Conservation (phyloP, 345 rosid genomes). For the Salix exigua region DNA sequence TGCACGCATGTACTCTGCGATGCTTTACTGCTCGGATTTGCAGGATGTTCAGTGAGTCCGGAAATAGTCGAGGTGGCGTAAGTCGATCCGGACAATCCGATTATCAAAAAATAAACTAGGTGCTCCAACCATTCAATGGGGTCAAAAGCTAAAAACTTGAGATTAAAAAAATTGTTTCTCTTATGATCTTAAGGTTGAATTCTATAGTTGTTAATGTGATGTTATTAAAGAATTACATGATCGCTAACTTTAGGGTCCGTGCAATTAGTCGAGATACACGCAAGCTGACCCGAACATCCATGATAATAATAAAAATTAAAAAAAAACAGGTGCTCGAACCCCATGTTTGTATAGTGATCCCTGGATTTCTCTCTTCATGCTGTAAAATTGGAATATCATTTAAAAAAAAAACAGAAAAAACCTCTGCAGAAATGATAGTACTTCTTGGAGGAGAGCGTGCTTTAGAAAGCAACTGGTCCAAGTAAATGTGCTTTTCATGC, state of each 20-base stretch:
- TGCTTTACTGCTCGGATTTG: no score
- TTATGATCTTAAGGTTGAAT: accelerated
- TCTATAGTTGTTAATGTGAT: no score
- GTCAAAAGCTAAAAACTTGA: no score
- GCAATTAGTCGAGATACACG: no score
- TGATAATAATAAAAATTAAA: no score
- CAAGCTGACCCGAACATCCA: no score
- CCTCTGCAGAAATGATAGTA: background rate
- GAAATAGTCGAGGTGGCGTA: accelerated
- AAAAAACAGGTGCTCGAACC: background rate
- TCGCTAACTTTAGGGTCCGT: accelerated
- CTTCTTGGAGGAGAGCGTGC: background rate
- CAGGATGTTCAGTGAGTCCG: no score
- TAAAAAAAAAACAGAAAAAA: background rate
- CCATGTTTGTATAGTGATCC: background rate
- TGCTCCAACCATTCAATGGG: no score
- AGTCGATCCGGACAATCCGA: no score
- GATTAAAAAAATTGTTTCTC: accelerated
- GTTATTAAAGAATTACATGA: accelerated
- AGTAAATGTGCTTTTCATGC: background rate
- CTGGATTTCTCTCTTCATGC: background rate
- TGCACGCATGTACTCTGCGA: no score
- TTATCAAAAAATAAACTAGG: no score
- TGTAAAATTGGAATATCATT: background rate
- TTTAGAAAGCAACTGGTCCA: background rate